Percentiles rank a stretch among this genome's conserved stretches.
phyloP scores from a whole-genome alignment of 805 yeast species.

The Candida alai region DNA sequence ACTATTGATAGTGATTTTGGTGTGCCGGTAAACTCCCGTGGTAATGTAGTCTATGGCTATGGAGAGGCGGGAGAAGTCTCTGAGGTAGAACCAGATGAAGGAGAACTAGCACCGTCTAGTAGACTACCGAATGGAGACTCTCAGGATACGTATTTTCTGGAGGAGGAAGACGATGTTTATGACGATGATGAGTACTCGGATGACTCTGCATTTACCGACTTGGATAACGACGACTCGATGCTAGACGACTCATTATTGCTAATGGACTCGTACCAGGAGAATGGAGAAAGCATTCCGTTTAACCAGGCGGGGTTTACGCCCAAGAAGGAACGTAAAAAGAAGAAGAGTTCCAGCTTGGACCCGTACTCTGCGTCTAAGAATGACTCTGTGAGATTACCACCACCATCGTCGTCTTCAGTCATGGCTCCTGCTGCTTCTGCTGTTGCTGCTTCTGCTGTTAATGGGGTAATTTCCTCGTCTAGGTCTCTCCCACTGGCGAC shows the following conservation, averaged over 20 bases:
- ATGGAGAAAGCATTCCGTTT: constrained; percentile 14
- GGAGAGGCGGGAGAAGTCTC: constrained; percentile 5
- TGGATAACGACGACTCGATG: constrained; percentile 36
- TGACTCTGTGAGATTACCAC: background rate
- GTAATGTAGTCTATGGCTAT: constrained; percentile 16
- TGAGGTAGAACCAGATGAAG: constrained; percentile 7
- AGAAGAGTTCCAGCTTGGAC: constrained; percentile 4
- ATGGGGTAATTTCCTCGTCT: constrained; percentile 4
- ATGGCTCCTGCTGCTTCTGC: constrained; percentile 2
- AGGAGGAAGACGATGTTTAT: constrained; percentile 26
- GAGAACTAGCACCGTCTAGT: no score
- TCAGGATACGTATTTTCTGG: constrained; percentile 12
- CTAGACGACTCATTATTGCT: constrained; percentile 22
- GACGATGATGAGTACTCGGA: constrained; percentile 26
- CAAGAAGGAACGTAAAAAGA: constrained; percentile 17
- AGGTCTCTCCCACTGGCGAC: no score
- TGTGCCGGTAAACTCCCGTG: constrained; percentile 21
- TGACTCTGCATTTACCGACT: constrained; percentile 43
- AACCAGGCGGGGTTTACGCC: constrained; percentile 10
- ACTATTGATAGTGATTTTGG: constrained; percentile 31
- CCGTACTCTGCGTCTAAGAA: no score
- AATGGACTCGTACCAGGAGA: constrained; percentile 18
- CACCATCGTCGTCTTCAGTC: constrained; percentile 9
- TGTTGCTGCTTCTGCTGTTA: background rate
- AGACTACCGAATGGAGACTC: no score